Conservation (phyloP, 257 asterid genomes). For the Nicotiana undulata region DNA sequence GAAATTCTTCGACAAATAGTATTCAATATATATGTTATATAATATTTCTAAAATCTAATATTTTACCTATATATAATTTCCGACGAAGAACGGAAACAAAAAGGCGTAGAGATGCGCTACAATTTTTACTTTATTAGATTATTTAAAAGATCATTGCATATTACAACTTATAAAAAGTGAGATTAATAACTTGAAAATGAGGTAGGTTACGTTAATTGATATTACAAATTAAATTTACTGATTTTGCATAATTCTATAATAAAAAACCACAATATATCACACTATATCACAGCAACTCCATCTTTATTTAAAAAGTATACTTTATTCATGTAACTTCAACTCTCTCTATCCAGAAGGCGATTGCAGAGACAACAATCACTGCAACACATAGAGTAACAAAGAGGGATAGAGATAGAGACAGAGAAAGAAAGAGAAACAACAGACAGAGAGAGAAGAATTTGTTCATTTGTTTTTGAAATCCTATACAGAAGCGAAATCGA, state of each 20-base stretch:
- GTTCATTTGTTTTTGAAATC: conserved; percentile 17
- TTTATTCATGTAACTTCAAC: conserved; percentile 16
- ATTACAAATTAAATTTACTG: background rate
- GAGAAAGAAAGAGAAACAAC: conserved; percentile 22
- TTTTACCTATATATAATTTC: too few species aligned
- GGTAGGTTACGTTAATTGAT: background rate
- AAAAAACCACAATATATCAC: background rate
- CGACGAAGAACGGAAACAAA: too few species aligned
- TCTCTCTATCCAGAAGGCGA: conserved; percentile 58
- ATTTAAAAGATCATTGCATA: too few species aligned
- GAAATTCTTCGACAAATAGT: too few species aligned
- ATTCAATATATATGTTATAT: too few species aligned
- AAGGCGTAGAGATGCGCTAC: too few species aligned
- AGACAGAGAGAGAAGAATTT: conserved; percentile 12
- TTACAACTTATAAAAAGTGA: background rate
- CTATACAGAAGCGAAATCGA: conserved; percentile 67
- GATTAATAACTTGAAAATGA: too few species aligned
- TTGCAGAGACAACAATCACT: conserved; percentile 58
- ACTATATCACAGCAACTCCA: background rate
- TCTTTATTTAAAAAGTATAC: conserved; percentile 7
- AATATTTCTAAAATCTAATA: too few species aligned
- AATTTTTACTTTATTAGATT: too few species aligned
- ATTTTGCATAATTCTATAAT: background rate
- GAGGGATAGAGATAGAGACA: conserved; percentile 20
- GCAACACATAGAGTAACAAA: conserved; percentile 15